Base-by-base conservation (phyloP, 805 yeast genomes). In the Candida nemodendra region DNA sequence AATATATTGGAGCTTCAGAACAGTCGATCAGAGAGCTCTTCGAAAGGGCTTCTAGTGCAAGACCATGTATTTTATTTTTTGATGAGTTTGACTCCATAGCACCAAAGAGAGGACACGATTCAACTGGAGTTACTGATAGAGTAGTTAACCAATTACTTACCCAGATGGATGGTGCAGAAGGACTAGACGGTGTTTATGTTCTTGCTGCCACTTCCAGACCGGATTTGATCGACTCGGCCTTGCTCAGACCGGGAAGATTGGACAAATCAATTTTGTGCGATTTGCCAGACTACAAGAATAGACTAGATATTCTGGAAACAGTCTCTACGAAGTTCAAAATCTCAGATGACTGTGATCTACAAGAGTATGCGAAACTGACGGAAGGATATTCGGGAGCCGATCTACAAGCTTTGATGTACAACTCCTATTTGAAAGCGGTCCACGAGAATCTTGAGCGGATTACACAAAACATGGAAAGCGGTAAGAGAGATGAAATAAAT, bases 111-210 rank as follows among this genome's bases (percentile, higher is more conserved):
- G 98, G 98, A 2, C 97, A 90, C 54, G 99, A 91, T 58, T 86
- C 95, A 1, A 90, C 98, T 0, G 98, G 98, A 39, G 98, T 93
- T 4, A 93, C 98, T 3, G 99, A 93, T 59, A 74, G 99, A 51
- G 96, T 93, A 27, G 99, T 93, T 18, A 93, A 93, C 63, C 99
- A 93, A 58, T 77, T 93, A 78, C 74, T 93, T 53, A 93, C 99
- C 0, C 97, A 93, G 59, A 90, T 93, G 96, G 99, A 93, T 62
- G 99, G 99, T 66, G 98, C 98, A 1, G 98, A 93, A 61, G 97
- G 98, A 0, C 68, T 90, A 19, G 97, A 90, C 53, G 97, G 98
- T 3, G 98, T 93, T 2, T 91, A 93, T 57, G 96, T 93, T 0
- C 69, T 93, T 18, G 98, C 98, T 0, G 99, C 98, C 1, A 93